phyloP scores from a whole-genome alignment of 768 basidiomycete species.

The Coprinopsis sp. region DNA sequence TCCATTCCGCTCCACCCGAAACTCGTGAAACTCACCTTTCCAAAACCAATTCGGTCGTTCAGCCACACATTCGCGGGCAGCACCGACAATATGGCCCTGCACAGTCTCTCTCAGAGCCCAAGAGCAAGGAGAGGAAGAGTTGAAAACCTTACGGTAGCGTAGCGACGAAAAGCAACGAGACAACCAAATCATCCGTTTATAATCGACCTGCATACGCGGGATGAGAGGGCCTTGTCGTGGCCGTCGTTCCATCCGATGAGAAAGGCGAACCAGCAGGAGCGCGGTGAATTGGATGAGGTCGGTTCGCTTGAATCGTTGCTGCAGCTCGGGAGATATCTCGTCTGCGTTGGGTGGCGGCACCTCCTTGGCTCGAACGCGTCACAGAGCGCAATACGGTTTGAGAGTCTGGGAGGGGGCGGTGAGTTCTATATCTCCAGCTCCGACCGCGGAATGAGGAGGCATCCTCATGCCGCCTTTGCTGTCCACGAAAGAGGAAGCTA shows the following conservation, averaged over 20 bases:
- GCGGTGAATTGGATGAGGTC: slow-evolving; percentile 53
- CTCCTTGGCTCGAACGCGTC: too few relatives aligned
- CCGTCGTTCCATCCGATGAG: slow-evolving; percentile 79
- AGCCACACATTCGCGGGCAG: slow-evolving; percentile 35
- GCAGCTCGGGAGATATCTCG: too few relatives aligned
- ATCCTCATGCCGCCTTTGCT: too few relatives aligned
- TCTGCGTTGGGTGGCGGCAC: too few relatives aligned
- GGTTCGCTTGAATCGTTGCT: too few relatives aligned
- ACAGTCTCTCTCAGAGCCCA: neutral
- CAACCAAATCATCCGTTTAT: slow-evolving; percentile 47
- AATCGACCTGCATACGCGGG: slow-evolving; percentile 60
- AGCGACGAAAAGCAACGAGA: slow-evolving; percentile 56
- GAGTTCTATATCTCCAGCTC: too few relatives aligned
- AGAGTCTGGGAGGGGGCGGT: too few relatives aligned
- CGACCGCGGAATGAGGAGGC: too few relatives aligned
- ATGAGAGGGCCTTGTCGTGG: slow-evolving; percentile 68
- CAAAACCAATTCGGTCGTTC: slow-evolving; percentile 37
- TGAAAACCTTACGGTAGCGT: slow-evolving; percentile 33
- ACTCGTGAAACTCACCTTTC: slow-evolving; percentile 29
- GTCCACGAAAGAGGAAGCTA: too few relatives aligned
- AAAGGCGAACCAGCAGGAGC: slow-evolving; percentile 53
- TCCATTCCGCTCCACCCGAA: neutral
- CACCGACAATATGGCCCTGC: slow-evolving; percentile 38
- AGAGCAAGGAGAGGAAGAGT: neutral
- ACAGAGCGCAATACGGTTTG: too few relatives aligned